phyloP scores from a whole-genome alignment of 768 basidiomycete genomes.

The Amanita thiersii region DNA sequence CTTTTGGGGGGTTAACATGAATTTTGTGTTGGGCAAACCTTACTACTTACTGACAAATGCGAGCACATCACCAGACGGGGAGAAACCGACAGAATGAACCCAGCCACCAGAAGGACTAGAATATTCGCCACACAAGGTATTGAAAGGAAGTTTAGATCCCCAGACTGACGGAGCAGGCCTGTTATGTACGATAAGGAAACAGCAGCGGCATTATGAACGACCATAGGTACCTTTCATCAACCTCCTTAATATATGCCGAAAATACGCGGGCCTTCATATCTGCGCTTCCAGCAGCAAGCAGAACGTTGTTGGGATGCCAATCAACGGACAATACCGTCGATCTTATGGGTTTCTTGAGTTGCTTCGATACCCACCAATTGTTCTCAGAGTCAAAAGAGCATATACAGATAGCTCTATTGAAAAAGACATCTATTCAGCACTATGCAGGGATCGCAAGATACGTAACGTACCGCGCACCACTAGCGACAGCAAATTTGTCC shows the following conservation, averaged over 20 bases:
- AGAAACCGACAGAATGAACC: slow-evolving; percentile 95
- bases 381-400: slow-evolving; percentile 97
- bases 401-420: slow-evolving; percentile 76
- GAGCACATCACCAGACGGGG: slow-evolving; percentile 89
- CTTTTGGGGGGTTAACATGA: slow-evolving; percentile 28
- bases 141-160: slow-evolving; percentile 98
- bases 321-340: slow-evolving; percentile 92
- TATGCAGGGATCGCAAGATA: background rate
- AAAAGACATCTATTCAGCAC: background rate
- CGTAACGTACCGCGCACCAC: slow-evolving; percentile 72
- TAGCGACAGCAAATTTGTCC: slow-evolving; percentile 98
- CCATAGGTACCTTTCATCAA: slow-evolving; percentile 72
- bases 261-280: slow-evolving; percentile 98
- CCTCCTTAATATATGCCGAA: slow-evolving; percentile 97
- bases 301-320: slow-evolving; percentile 99
- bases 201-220: background rate
- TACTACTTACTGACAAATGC: slow-evolving; percentile 83
- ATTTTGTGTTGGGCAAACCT: background rate
- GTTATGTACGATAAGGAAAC: slow-evolving; percentile 8
- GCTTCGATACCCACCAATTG: slow-evolving; percentile 98
- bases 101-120: slow-evolving; percentile 86
- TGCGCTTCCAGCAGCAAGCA: slow-evolving; percentile 94
- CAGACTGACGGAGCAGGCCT: slow-evolving; percentile 88
- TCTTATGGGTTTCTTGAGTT: slow-evolving; percentile 94
- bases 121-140: slow-evolving; percentile 95